phyloP scores from a whole-genome alignment of 306 rosid genomes.

The Castanea sativa region DNA sequence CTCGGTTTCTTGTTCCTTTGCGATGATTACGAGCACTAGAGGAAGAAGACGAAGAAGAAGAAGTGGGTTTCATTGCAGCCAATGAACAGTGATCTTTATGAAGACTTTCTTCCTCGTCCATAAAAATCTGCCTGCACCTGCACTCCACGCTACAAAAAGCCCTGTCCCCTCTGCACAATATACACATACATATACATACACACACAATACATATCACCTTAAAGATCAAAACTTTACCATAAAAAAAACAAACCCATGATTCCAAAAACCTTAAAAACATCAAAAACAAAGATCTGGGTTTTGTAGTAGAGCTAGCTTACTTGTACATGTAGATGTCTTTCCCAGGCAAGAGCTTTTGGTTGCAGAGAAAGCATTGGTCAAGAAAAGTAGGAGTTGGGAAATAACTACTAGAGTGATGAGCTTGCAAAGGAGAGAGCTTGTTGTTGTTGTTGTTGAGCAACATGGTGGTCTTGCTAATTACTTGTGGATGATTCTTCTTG shows the following conservation, averaged over 20 bases:
- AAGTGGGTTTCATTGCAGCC: conserved; percentile 36
- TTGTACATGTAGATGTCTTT: conserved; percentile 98
- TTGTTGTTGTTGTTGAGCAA: conserved; percentile 24
- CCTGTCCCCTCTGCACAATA: conserved; percentile 66
- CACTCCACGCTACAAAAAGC: conserved; percentile 96
- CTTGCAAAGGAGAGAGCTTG: conserved; percentile 17
- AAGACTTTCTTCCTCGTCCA: conserved; percentile 72
- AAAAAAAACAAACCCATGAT: background rate
- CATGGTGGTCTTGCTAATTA: conserved; percentile 62
- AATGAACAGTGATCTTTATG: conserved; percentile 45
- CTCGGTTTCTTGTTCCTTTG: conserved; percentile 41
- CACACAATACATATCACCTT: background rate
- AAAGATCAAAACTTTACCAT: background rate
- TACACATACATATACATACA: background rate
- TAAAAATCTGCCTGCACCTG: conserved; percentile 79
- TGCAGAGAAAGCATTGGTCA: conserved; percentile 72
- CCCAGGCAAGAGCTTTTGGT: conserved; percentile 61
- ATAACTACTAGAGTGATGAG: too few relatives aligned
- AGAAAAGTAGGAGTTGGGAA: conserved; percentile 46
- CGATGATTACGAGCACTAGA: conserved; percentile 31
- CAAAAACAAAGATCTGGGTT: conserved; percentile 7
- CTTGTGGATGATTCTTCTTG: conserved; percentile 35
- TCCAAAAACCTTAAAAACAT: background rate
- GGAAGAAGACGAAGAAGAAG: conserved; percentile 42
- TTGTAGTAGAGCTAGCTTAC: conserved; percentile 36